A percentile compares a stretch with the other conserved stretches of the same genome.
Conservation (phyloP, 306 rosid genomes). For the Amphicarpaea edgeworthii region DNA sequence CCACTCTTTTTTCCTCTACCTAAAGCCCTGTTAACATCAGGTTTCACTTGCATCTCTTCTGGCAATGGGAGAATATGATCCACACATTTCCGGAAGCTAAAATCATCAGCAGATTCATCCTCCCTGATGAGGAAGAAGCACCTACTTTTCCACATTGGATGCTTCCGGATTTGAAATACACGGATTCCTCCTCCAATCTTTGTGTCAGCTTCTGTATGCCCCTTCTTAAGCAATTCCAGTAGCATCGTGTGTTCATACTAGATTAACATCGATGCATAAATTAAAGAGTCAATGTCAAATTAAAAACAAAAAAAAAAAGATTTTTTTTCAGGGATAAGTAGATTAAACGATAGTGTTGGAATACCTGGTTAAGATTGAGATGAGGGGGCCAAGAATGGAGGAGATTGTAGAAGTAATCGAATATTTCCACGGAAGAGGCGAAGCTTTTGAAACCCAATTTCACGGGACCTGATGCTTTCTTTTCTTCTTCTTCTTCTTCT, state of each 20-base stretch:
- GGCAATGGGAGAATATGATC: constrained; percentile 85
- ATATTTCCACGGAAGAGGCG: constrained; percentile 66
- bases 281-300: background rate
- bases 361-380: constrained; percentile 77
- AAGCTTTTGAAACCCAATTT: constrained; percentile 59
- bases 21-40: constrained; percentile 61
- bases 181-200: constrained; percentile 68
- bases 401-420: constrained; percentile 66
- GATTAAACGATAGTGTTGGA: background rate
- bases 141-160: constrained; percentile 77
- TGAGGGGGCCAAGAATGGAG: constrained; percentile 77
- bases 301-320: too few relatives aligned
- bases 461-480: constrained; percentile 42
- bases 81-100: constrained; percentile 92
- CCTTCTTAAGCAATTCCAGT: constrained; percentile 78
- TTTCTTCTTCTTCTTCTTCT: constrained; percentile 34
- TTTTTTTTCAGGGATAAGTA: background rate
- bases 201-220: constrained; percentile 65
- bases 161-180: constrained; percentile 73
- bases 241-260: constrained; percentile 79
- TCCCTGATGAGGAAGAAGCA: constrained; percentile 83
- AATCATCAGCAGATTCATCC: constrained; percentile 74
- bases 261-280: too few relatives aligned
- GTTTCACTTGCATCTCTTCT: constrained; percentile 64
- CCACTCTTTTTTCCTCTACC: constrained; percentile 56